Conservation (phyloP, 768 basidiomycete genomes). For the Multifurca ochricompacta region DNA sequence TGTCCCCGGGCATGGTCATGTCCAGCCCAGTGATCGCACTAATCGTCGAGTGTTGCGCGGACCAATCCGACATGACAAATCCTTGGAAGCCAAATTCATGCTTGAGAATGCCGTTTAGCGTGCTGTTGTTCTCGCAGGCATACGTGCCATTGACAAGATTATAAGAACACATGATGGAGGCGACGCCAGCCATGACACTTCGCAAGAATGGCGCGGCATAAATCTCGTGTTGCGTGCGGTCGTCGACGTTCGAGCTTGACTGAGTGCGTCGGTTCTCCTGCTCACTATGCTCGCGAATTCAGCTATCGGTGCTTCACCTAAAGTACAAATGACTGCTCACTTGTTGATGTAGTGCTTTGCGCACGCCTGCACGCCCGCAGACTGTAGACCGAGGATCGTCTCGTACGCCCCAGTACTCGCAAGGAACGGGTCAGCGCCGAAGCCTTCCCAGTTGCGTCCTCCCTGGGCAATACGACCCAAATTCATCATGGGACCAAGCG, state of each 20-base stretch:
- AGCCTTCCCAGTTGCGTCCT: conserved; percentile 94
- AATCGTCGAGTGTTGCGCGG: conserved; percentile 54
- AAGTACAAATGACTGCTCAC: conserved; percentile 31
- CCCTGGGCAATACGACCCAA: conserved; percentile 71
- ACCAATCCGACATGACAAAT: conserved; percentile 72
- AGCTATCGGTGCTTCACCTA: neutral
- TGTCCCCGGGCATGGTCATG: conserved; percentile 55
- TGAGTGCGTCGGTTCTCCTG: conserved; percentile 55
- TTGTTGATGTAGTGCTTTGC: conserved; percentile 81
- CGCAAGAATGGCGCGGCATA: conserved; percentile 64
- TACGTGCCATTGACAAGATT: conserved; percentile 64
- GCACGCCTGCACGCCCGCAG: conserved; percentile 73
- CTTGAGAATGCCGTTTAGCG: conserved; percentile 70
- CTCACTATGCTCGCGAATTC: conserved; percentile 37
- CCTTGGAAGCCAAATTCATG: conserved; percentile 72
- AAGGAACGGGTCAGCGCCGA: conserved; percentile 84
- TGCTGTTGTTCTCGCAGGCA: conserved; percentile 67
- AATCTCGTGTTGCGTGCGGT: conserved; percentile 71
- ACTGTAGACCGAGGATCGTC: conserved; percentile 77
- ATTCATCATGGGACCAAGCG: conserved; percentile 80
- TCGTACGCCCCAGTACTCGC: conserved; percentile 72
- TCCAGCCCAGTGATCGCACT: conserved; percentile 56
- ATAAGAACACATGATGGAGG: conserved; percentile 72
- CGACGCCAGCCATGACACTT: conserved; percentile 67
- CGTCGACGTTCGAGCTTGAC: conserved; percentile 63